These are phyloP conservation scores for Blastomyces emzantsi DNA, from an alignment of 2,329 filamentous ascomycete species.

Conservation along the genomic window DNA sequence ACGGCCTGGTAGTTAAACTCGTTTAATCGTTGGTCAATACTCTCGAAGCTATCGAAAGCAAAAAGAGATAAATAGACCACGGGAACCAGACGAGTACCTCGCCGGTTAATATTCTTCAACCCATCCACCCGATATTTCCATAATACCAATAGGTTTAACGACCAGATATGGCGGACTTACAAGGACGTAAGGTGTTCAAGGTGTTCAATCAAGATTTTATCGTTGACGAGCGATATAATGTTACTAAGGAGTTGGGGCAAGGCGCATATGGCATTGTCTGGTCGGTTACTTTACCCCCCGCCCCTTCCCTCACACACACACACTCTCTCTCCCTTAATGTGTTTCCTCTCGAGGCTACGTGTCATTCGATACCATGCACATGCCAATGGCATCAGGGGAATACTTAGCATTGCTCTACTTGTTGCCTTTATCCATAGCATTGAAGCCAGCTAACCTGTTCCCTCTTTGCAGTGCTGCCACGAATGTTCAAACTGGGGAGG, in stretches of 20 bases:
- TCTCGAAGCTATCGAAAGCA: neutral
- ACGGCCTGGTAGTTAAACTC: neutral
- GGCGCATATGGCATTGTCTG: slow-evolving; percentile 98
- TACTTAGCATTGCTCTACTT: neutral
- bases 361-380: neutral
- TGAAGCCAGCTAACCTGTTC: neutral
- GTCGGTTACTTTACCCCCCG: slow-evolving; percentile 46
- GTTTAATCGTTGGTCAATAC: neutral
- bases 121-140: neutral
- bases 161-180: slow-evolving; percentile 48
- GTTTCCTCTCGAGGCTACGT: neutral
- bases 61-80: neutral
- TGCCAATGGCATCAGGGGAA: neutral
- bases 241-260: slow-evolving; percentile 97
- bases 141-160: neutral
- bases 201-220: slow-evolving; percentile 99
- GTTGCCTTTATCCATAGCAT: neutral
- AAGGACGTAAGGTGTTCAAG: slow-evolving; percentile 88
- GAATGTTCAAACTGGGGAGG: slow-evolving; percentile 82
- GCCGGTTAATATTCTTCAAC: neutral
- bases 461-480: slow-evolving; percentile 63
- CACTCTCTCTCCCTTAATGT: neutral
- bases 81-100: neutral
- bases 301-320: no score
- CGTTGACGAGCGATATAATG: slow-evolving; percentile 95